These are phyloP conservation scores for Raphanus raphanistrum DNA, from an alignment of 345 rosid genomes.

Conservation along the genomic window DNA sequence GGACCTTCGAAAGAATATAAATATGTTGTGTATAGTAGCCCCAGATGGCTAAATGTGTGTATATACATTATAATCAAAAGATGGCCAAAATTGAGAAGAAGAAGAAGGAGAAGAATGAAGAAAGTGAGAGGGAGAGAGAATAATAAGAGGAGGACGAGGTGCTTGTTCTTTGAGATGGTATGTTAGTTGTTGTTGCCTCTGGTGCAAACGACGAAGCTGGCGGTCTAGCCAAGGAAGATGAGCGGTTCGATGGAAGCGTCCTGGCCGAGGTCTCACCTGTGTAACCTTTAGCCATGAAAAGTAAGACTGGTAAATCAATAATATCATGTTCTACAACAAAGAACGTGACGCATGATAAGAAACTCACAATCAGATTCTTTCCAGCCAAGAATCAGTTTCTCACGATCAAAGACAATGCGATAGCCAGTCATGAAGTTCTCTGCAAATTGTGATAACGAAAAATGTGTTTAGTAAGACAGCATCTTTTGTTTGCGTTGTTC, in stretches of 20 bases:
- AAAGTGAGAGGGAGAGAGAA: constrained; percentile 27
- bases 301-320: background rate
- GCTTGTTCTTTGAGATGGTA: constrained; percentile 41
- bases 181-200: constrained; percentile 56
- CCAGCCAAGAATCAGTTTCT: constrained; percentile 67
- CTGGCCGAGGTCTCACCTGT: constrained; percentile 37
- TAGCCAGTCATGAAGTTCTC: constrained; percentile 89
- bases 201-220: constrained; percentile 65
- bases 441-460: constrained; percentile 31
- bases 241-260: constrained; percentile 43
- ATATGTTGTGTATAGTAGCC: constrained; percentile 2
- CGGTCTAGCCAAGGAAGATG: constrained; percentile 42
- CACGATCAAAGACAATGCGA: constrained; percentile 65
- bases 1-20: constrained; percentile 26
- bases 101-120: constrained; percentile 19
- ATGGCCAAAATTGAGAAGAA: constrained; percentile 29
- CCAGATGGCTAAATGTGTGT: background rate
- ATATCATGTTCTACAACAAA: background rate
- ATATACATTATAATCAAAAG: constrained; percentile 4
- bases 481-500: too few species aligned
- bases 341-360: background rate
- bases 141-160: constrained; percentile 22
- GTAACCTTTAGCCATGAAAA: constrained; percentile 29
- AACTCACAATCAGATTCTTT: constrained; percentile 70
- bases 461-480: background rate